A percentile compares a stretch with the other conserved stretches of the same genome.
Conservation (phyloP, 2,329 filamentous ascomycete species). For the Parascedosporium putredinis region DNA sequence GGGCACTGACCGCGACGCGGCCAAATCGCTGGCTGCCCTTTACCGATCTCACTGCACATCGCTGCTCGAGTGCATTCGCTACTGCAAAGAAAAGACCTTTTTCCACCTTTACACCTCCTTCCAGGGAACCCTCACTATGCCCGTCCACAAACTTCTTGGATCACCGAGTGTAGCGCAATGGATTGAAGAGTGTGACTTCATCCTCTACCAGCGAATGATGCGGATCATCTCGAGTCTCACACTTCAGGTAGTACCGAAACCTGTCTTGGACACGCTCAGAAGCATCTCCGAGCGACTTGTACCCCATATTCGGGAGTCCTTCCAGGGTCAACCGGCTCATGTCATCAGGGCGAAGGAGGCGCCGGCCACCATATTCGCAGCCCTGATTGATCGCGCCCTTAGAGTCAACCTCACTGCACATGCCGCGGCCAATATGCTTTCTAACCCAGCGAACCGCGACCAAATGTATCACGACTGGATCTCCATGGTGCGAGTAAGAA, state of each 20-base stretch:
- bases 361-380: conserved; percentile 80
- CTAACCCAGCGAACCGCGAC: conserved; percentile 77
- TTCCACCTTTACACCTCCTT: conserved; percentile 93
- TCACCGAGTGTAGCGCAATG: conserved; percentile 74
- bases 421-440: conserved; percentile 85
- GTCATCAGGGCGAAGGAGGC: conserved; percentile 79
- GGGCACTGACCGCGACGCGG: conserved; percentile 78
- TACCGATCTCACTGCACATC: conserved; percentile 95
- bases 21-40: conserved; percentile 72
- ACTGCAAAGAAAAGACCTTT: conserved; percentile 93
- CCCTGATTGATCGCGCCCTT: conserved; percentile 74
- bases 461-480: conserved; percentile 96
- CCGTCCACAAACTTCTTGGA: conserved; percentile 84
- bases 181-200: conserved; percentile 93
- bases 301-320: conserved; percentile 71
- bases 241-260: conserved; percentile 80
- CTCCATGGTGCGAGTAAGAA: conserved; percentile 50
- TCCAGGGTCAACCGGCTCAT: conserved; percentile 74
- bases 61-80: conserved; percentile 87
- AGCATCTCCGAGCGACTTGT: conserved; percentile 78
- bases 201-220: conserved; percentile 96
- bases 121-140: conserved; percentile 90
- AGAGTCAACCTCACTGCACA: conserved; percentile 90
- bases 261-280: conserved; percentile 75
- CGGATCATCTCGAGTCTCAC: conserved; percentile 81